phyloP scores from a whole-genome alignment of 2,329 filamentous ascomycete genomes.

The Allantophomopsis cytisporea region DNA sequence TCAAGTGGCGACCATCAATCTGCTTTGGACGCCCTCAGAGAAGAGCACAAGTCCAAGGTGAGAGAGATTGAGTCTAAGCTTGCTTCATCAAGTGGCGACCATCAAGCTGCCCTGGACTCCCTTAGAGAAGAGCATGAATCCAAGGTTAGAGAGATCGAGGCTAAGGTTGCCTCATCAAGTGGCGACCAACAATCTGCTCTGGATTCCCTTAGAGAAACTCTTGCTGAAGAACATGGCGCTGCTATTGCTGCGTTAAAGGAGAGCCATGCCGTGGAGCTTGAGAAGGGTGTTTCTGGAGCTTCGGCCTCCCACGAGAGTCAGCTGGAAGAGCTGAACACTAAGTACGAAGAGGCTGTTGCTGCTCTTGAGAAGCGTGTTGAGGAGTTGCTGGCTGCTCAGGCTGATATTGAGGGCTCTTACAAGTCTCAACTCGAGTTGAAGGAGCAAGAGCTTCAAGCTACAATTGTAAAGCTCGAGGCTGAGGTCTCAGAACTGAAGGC shows the following conservation, averaged over 20 bases:
- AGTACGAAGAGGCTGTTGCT: constrained; percentile 31
- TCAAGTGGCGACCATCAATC: constrained; percentile 25
- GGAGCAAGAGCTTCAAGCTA: constrained; percentile 15
- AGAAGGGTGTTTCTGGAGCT: constrained; percentile 28
- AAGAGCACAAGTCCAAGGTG: constrained; percentile 31
- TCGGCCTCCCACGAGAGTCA: constrained; percentile 31
- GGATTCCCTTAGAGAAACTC: constrained; percentile 31
- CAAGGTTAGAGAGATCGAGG: constrained; percentile 33
- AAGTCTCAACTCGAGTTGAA: background rate
- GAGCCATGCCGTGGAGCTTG: constrained; percentile 36
- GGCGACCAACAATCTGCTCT: constrained; percentile 21
- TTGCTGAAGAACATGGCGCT: constrained; percentile 35
- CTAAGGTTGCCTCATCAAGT: constrained; percentile 31
- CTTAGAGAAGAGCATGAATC: constrained; percentile 31
- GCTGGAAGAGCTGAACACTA: constrained; percentile 33
- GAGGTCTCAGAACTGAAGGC: constrained; percentile 37
- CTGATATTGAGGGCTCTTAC: constrained; percentile 15
- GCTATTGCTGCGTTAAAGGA: constrained; percentile 34
- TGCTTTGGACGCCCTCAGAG: constrained; percentile 32
- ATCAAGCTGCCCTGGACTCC: constrained; percentile 24
- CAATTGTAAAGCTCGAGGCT: constrained; percentile 34
- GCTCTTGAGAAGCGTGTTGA: constrained; percentile 42
- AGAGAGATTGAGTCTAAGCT: constrained; percentile 31
- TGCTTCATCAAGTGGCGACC: constrained; percentile 28
- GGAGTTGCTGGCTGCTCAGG: constrained; percentile 32